These are phyloP conservation scores for Blepharisma japonicum DNA, from an alignment of 73 alveolate genomes.

Conservation along the genomic window DNA sequence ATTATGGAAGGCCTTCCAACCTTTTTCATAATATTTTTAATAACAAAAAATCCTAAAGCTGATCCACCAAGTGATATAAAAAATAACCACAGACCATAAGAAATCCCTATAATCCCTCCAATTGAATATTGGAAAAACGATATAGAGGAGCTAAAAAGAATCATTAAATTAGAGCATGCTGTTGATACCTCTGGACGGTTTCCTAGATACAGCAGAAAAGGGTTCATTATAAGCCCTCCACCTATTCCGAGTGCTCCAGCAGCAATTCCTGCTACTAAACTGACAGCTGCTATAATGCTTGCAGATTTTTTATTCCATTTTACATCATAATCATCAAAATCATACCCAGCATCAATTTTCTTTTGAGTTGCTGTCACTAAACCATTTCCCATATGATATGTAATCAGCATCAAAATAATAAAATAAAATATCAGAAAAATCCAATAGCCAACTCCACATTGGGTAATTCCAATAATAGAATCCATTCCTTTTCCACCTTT, in stretches of 20 bases:
- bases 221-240: slow-evolving; percentile 44
- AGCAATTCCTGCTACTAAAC: slow-evolving; percentile 38
- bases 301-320: slow-evolving; percentile 13
- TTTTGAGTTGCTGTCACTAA: not conserved
- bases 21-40: not conserved
- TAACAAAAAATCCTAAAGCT: slow-evolving; percentile 2
- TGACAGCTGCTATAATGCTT: not conserved
- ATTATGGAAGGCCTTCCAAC: slow-evolving; percentile 17
- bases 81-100: not conserved
- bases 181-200: slow-evolving; percentile 37
- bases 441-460: slow-evolving; percentile 25
- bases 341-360: slow-evolving; percentile 22
- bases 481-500: not conserved
- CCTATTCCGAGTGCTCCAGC: slow-evolving; percentile 46
- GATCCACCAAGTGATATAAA: not conserved
- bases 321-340: slow-evolving; percentile 17
- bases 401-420: not conserved
- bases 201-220: slow-evolving; percentile 37
- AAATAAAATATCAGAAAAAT: not conserved
- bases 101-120: not conserved
- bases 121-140: not conserved
- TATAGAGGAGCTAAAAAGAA: slow-evolving; percentile 25
- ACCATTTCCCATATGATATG: not conserved
- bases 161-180: slow-evolving; percentile 33
- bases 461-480: slow-evolving; percentile 4